phyloP scores from a whole-genome alignment of 2,329 filamentous ascomycete species.

The Amylocarpus encephaloides region DNA sequence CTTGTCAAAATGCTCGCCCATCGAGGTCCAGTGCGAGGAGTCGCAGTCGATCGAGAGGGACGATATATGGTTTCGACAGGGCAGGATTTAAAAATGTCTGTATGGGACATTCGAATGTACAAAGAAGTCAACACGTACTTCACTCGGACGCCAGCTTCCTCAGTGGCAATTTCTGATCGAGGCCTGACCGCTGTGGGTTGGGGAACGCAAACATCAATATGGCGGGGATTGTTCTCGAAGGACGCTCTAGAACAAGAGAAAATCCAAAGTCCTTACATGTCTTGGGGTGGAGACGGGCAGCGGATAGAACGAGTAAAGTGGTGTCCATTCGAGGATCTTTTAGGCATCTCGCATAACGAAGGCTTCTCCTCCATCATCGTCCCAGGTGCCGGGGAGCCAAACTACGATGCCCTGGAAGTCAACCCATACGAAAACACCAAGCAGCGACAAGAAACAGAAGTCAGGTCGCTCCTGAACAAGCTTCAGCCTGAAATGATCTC shows the following conservation, averaged over 20 bases:
- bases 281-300: conserved; percentile 82
- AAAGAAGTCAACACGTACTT: conserved; percentile 88
- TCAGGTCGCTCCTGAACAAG: conserved; percentile 87
- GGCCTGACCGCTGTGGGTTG: conserved; percentile 84
- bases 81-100: conserved; percentile 84
- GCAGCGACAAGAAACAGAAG: conserved; percentile 88
- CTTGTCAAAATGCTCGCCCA: conserved; percentile 90
- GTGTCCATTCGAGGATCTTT: conserved; percentile 92
- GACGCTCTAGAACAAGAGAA: conserved; percentile 65
- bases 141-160: conserved; percentile 73
- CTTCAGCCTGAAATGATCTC: conserved; percentile 96
- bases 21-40: conserved; percentile 75
- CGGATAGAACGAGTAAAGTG: conserved; percentile 75
- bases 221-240: conserved; percentile 83
- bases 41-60: conserved; percentile 83
- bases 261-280: conserved; percentile 84
- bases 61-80: conserved; percentile 94
- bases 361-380: conserved; percentile 89
- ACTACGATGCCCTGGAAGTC: conserved; percentile 86
- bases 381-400: conserved; percentile 92
- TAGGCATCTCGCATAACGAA: conserved; percentile 76
- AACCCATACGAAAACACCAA: conserved; percentile 94
- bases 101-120: conserved; percentile 94
- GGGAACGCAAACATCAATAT: conserved; percentile 83
- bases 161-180: conserved; percentile 81